A percentile compares a stretch with the other conserved stretches of the same genome.
Evolutionary conservation across 352 stramenopile genomes (phyloP).

Genomic region (Plasmopara viticola): DNA sequence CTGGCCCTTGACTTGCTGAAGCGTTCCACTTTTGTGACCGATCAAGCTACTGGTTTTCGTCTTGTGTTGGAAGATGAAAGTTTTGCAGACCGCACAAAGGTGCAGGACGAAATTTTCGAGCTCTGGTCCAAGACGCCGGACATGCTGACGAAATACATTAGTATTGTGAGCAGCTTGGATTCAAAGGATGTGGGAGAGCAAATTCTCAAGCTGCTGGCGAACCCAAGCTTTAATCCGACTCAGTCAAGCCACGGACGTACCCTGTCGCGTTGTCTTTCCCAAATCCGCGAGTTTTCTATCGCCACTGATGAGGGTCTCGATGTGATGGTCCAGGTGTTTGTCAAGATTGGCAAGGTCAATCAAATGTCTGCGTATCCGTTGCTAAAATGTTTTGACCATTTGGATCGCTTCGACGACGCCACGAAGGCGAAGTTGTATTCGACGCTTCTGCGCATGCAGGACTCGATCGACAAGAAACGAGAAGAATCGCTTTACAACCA

Average conservation of each 20-base stretch:
- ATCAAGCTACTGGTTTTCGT: slow-evolving; percentile 58
- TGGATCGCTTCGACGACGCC: slow-evolving; percentile 58
- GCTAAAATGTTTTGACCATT: slow-evolving; percentile 73
- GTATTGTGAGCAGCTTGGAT: slow-evolving; percentile 59
- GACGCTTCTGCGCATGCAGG: slow-evolving; percentile 62
- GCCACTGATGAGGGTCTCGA: slow-evolving; percentile 70
- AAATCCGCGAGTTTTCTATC: slow-evolving; percentile 71
- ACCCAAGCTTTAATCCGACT: slow-evolving; percentile 67
- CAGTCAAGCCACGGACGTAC: slow-evolving; percentile 71
- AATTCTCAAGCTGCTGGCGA: slow-evolving; percentile 54
- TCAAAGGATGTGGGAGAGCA: slow-evolving; percentile 63
- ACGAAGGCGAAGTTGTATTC: slow-evolving; percentile 50
- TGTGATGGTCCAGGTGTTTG: slow-evolving; percentile 64
- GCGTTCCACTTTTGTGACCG: slow-evolving; percentile 61
- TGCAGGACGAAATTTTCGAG: slow-evolving; percentile 64
- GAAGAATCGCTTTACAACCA: slow-evolving; percentile 82
- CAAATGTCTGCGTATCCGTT: slow-evolving; percentile 81
- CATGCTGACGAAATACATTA: slow-evolving; percentile 78
- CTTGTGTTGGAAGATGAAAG: slow-evolving; percentile 56
- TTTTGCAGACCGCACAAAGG: slow-evolving; percentile 47
- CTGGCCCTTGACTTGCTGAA: slow-evolving; percentile 55
- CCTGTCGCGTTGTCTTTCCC: slow-evolving; percentile 52
- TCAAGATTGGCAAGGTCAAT: slow-evolving; percentile 80
- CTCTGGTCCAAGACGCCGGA: slow-evolving; percentile 68
- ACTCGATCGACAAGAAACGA: slow-evolving; percentile 73